phyloP scores from a whole-genome alignment of 2,329 filamentous ascomycete genomes.

The Whalleya microplaca region DNA sequence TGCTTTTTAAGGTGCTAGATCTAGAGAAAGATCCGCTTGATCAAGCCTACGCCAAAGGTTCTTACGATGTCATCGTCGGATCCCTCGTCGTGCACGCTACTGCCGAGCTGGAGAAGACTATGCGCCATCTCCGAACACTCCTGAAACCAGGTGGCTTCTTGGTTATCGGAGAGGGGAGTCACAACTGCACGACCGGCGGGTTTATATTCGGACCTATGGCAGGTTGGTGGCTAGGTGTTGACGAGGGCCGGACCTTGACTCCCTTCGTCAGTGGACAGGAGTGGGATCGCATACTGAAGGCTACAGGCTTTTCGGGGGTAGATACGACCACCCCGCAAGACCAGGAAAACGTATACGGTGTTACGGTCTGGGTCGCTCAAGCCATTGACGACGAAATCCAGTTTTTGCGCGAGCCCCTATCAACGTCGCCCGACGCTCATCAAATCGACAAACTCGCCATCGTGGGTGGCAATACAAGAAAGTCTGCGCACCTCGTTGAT shows the following conservation, averaged over 20 bases:
- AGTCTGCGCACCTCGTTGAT: too few relatives aligned
- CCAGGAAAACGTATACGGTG: neutral
- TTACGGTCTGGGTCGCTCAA: slow-evolving; percentile 14
- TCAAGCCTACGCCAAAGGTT: slow-evolving; percentile 20
- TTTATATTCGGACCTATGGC: slow-evolving; percentile 10
- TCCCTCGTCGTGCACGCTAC: slow-evolving; percentile 28
- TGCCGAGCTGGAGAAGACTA: slow-evolving; percentile 10
- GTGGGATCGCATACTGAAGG: slow-evolving; percentile 10
- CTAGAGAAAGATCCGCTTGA: neutral
- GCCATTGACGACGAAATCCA: slow-evolving; percentile 16
- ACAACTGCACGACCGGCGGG: slow-evolving; percentile 46
- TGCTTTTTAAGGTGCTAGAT: slow-evolving; percentile 32
- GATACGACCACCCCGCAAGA: slow-evolving; percentile 12
- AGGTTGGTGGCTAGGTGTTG: slow-evolving; percentile 34
- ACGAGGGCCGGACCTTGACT: slow-evolving; percentile 24
- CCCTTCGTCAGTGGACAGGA: neutral
- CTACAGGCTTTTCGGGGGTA: slow-evolving; percentile 17
- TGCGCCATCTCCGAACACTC: too few relatives aligned
- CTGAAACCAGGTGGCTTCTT: too few relatives aligned
- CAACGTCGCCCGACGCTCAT: neutral
- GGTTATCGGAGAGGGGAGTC: too few relatives aligned
- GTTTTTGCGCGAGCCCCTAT: slow-evolving; percentile 15
- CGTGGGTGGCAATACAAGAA: too few relatives aligned
- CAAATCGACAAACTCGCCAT: slow-evolving; percentile 5
- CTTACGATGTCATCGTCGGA: slow-evolving; percentile 29